A percentile compares a stretch with the other conserved stretches of the same genome.
These are phyloP conservation scores for Amoeboaphelidium protococcarum DNA, from an alignment of 371 early-diverging fungal species.

Conservation along the genomic window DNA sequence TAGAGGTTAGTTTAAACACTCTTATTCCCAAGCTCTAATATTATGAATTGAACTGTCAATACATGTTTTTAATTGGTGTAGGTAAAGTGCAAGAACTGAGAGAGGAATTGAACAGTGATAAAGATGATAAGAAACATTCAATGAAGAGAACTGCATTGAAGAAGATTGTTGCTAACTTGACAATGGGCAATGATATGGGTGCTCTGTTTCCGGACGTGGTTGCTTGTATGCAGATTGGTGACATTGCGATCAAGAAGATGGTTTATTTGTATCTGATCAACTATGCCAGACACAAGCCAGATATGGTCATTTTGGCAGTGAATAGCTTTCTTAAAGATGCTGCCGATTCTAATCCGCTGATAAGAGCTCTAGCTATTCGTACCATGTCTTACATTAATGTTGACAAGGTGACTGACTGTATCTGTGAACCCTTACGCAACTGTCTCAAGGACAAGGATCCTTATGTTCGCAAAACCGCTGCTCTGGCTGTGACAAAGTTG, in stretches of 20 bases:
- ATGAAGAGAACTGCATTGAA: slow-evolving; percentile 73
- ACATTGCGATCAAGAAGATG: slow-evolving; percentile 67
- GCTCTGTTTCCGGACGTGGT: slow-evolving; percentile 46
- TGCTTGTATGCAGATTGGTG: slow-evolving; percentile 24
- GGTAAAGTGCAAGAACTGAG: slow-evolving; percentile 88
- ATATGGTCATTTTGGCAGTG: slow-evolving; percentile 60
- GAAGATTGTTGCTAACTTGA: slow-evolving; percentile 92
- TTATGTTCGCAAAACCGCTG: slow-evolving; percentile 82
- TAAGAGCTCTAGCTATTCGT: slow-evolving; percentile 48
- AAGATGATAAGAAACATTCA: slow-evolving; percentile 56
- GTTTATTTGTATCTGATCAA: slow-evolving; percentile 68
- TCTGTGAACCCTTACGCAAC: slow-evolving; percentile 11
- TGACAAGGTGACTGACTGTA: slow-evolving; percentile 13
- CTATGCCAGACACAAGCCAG: slow-evolving; percentile 60
- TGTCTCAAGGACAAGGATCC: slow-evolving; percentile 20
- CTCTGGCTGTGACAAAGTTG: slow-evolving; percentile 23
- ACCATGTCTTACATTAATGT: slow-evolving; percentile 50
- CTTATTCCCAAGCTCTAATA: background rate
- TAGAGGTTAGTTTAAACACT: slow-evolving; percentile 30
- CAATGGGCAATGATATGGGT: slow-evolving; percentile 94
- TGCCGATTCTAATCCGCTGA: slow-evolving; percentile 61
- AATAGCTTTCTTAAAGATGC: slow-evolving; percentile 32
- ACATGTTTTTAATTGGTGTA: slow-evolving; percentile 8
- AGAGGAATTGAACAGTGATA: slow-evolving; percentile 63
- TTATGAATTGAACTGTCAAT: background rate